Conservation (phyloP, 805 yeast genomes). For the Candida awuae region DNA sequence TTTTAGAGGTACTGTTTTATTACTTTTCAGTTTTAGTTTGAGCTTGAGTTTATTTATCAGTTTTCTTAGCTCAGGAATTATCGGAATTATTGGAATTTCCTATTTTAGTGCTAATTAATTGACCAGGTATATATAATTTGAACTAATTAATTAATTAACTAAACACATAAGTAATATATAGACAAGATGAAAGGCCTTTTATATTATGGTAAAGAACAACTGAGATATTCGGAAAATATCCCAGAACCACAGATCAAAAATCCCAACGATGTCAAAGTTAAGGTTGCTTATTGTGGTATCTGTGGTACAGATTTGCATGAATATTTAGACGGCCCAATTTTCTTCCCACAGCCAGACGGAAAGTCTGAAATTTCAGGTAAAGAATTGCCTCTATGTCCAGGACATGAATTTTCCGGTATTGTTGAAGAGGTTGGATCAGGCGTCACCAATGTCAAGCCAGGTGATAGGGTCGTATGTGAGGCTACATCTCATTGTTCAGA, state of each 20-base stretch:
- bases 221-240: slow-evolving; percentile 33
- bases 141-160: too few relatives aligned
- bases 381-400: slow-evolving; percentile 31
- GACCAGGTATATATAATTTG: too few relatives aligned
- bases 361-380: slow-evolving; percentile 34
- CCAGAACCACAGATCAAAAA: slow-evolving; percentile 21
- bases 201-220: slow-evolving; percentile 38
- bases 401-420: slow-evolving; percentile 26
- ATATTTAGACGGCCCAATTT: slow-evolving; percentile 50
- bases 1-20: too few relatives aligned
- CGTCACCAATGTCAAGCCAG: slow-evolving; percentile 37
- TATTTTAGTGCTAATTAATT: too few relatives aligned
- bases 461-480: slow-evolving; percentile 57
- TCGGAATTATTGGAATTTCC: too few relatives aligned
- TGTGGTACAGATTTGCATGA: slow-evolving; percentile 60
- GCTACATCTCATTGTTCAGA: slow-evolving; percentile 47
- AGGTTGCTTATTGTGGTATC: slow-evolving; percentile 45
- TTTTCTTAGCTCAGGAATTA: too few relatives aligned
- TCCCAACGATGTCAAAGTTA: slow-evolving; percentile 25
- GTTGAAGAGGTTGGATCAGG: slow-evolving; percentile 35
- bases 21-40: too few relatives aligned
- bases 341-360: slow-evolving; percentile 31
- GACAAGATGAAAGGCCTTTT: slow-evolving; percentile 44
- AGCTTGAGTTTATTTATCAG: too few relatives aligned
- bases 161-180: too few relatives aligned